A percentile compares a stretch with the other conserved stretches of the same genome.
These are phyloP conservation scores for Phialemoniopsis sp. DNA, from an alignment of 2,329 filamentous ascomycete genomes.

Conservation along the genomic window DNA sequence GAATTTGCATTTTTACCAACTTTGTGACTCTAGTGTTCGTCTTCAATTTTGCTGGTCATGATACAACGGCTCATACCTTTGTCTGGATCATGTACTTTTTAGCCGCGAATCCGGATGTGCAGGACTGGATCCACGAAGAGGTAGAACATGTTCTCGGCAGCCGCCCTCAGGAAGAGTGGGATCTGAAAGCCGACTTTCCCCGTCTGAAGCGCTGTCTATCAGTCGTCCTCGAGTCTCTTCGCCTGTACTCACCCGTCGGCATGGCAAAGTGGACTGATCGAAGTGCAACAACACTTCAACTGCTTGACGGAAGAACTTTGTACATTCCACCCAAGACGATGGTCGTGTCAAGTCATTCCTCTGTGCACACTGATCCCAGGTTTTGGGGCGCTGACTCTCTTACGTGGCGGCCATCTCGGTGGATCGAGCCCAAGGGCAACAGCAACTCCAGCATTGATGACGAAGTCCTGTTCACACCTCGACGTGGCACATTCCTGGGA, in stretches of 20 bases:
- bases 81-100: slow-evolving; percentile 36
- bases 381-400: slow-evolving; percentile 19
- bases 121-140: slow-evolving; percentile 39
- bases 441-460: background rate
- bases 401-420: slow-evolving; percentile 17
- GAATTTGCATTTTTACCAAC: too few relatives aligned
- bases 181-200: slow-evolving; percentile 30
- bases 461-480: slow-evolving; percentile 11
- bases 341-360: slow-evolving; percentile 11
- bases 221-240: slow-evolving; percentile 35
- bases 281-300: slow-evolving; percentile 6
- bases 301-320: slow-evolving; percentile 10
- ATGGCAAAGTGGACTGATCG: slow-evolving; percentile 16
- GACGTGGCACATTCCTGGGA: slow-evolving; percentile 12
- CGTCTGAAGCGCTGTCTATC: slow-evolving; percentile 33
- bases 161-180: slow-evolving; percentile 17
- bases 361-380: slow-evolving; percentile 16
- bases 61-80: slow-evolving; percentile 42
- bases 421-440: slow-evolving; percentile 7
- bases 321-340: slow-evolving; percentile 15
- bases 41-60: slow-evolving; percentile 46
- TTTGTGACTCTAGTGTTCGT: slow-evolving; percentile 24
- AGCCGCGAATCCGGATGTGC: slow-evolving; percentile 35
- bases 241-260: slow-evolving; percentile 29
- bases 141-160: slow-evolving; percentile 18